phyloP scores from a whole-genome alignment of 805 yeast species.

The Candida chauliodis region DNA sequence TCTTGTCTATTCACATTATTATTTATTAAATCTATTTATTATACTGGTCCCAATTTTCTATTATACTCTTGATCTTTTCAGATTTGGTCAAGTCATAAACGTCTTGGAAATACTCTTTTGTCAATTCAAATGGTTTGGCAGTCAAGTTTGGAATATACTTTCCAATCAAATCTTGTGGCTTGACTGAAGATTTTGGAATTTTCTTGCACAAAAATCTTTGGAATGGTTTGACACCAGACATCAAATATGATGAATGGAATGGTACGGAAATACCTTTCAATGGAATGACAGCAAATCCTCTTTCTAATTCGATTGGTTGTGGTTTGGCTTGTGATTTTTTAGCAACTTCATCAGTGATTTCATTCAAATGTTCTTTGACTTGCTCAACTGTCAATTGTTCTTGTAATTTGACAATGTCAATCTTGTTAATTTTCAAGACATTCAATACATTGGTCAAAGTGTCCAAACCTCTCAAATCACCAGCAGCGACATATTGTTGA shows the following conservation, averaged over 20 bases:
- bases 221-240: constrained; percentile 99
- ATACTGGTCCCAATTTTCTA: constrained; percentile 94
- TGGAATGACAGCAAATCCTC: constrained; percentile 98
- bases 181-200: constrained; percentile 90
- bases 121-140: constrained; percentile 92
- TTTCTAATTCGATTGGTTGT: constrained; percentile 94
- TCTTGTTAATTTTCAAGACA: constrained; percentile 89
- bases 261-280: constrained; percentile 99
- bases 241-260: constrained; percentile 97
- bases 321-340: constrained; percentile 80
- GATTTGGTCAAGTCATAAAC: constrained; percentile 90
- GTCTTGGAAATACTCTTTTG: constrained; percentile 96
- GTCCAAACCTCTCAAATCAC: constrained; percentile 94
- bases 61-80: constrained; percentile 81
- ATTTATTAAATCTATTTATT: not conserved
- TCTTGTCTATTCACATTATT: not conserved
- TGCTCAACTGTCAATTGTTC: constrained; percentile 79
- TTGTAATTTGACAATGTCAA: constrained; percentile 85
- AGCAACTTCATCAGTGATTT: constrained; percentile 83
- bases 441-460: constrained; percentile 90
- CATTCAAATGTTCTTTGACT: constrained; percentile 82
- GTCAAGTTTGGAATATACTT: constrained; percentile 98
- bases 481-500: constrained; percentile 98
- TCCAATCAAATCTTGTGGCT: constrained; percentile 88
- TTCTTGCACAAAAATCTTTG: constrained; percentile 95